These are phyloP conservation scores for Eucalyptus regnans DNA, from an alignment of 345 rosid species.

Conservation along the genomic window DNA sequence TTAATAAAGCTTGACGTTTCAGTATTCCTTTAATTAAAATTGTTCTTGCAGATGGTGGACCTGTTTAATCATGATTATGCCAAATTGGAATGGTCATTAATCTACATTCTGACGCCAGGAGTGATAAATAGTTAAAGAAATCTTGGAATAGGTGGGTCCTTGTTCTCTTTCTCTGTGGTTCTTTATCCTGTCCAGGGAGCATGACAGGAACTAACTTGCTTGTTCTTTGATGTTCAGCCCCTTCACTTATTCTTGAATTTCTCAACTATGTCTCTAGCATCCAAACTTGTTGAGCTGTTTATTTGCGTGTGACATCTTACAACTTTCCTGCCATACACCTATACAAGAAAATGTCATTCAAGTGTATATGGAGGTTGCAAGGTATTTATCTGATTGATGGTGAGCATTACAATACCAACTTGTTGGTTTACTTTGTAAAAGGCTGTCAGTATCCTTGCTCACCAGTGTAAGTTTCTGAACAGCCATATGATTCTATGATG, in stretches of 20 bases:
- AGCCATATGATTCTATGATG: not conserved
- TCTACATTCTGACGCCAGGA: constrained; percentile 83
- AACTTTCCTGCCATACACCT: constrained; percentile 72
- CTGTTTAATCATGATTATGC: constrained; percentile 58
- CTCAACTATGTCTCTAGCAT: constrained; percentile 60
- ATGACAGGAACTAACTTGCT: not conserved
- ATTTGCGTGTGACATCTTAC: constrained; percentile 89
- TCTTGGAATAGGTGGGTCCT: constrained; percentile 57
- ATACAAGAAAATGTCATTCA: constrained; percentile 79
- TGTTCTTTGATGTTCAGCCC: constrained; percentile 27
- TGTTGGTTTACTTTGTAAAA: constrained; percentile 73
- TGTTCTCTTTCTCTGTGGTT: not conserved
- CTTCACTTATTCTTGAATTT: constrained; percentile 59
- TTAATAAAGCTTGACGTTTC: not conserved
- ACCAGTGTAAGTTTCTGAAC: constrained; percentile 49
- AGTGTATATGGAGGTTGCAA: constrained; percentile 58
- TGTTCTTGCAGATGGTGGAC: constrained; percentile 60
- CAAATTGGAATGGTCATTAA: constrained; percentile 60
- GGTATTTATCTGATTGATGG: constrained; percentile 74
- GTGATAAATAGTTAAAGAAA: constrained; percentile 66
- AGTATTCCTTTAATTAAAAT: not conserved
- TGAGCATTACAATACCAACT: constrained; percentile 73
- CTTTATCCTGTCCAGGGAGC: not conserved
- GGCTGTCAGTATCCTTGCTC: constrained; percentile 86
- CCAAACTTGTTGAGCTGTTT: constrained; percentile 62